phyloP scores from a whole-genome alignment of 176 grass and related monocot genomes.

The Bothriochloa decipiens region DNA sequence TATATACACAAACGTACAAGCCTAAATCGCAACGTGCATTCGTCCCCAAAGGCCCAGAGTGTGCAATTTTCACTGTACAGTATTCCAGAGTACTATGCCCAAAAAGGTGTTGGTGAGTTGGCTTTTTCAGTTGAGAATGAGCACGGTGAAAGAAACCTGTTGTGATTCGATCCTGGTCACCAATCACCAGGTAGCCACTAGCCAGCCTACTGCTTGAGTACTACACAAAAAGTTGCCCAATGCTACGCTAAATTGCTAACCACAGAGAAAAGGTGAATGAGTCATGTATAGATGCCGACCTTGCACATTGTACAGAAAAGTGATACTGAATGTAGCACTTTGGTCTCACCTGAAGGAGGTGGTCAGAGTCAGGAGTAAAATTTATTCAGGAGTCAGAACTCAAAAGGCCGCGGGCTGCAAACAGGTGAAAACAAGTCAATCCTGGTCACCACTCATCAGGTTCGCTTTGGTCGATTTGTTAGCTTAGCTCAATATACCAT shows the following conservation, averaged over 20 bases:
- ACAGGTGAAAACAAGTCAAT: constrained; percentile 1
- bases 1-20: neutral
- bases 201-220: neutral
- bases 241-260: neutral
- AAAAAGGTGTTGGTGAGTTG: neutral
- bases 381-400: neutral
- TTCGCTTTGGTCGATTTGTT: neutral
- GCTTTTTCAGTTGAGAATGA: neutral
- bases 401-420: neutral
- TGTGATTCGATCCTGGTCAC: neutral
- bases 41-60: neutral
- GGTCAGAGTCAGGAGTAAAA: neutral
- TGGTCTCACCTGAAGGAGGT: neutral
- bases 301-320: neutral
- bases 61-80: neutral
- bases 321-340: neutral
- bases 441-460: neutral
- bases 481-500: neutral
- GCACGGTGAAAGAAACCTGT: neutral
- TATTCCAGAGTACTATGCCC: neutral
- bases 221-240: too few species aligned
- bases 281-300: neutral
- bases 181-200: neutral
- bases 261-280: neutral
- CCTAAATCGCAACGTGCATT: neutral